Evolutionary conservation across 2,329 filamentous ascomycete species (phyloP), one percentile per base, ranked within the genome.

Genomic region (Fusarium piperis): DNA sequence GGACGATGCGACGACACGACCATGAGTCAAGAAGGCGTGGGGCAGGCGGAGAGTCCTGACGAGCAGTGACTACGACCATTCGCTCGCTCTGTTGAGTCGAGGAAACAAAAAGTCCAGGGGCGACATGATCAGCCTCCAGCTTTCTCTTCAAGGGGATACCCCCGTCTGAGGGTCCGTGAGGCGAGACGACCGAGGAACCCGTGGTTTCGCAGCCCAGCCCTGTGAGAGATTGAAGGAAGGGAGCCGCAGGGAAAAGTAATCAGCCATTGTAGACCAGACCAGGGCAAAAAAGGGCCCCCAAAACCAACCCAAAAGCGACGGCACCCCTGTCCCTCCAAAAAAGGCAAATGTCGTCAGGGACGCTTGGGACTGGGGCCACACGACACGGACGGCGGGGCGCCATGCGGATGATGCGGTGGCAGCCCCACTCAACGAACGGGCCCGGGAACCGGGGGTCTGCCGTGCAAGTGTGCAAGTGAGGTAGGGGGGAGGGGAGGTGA

Each of bases 141-240:
- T 48, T 48, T 48, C 16, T 32, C 16, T 32, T 58, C 56, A 58
- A 58, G 56, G 56, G 38, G 55, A 41, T n/a, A 58, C n/a, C 36
- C 53, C 33, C 28, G 53, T 57, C 35, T 39, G 16, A 38, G 35
- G 53, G 53, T 35, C 52, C 52, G 52, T 57, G 51, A 38, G 46
- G 48, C 30, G 46, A 59, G 15, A 46, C 32, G 53, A 36, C 55
- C 39, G 39, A 61, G 26, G 32, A 26, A 46, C 15, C 46, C 57
- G 38, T 56, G 59, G 35, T 64, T 66, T 63, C 62, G 51, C 26
- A 70, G 69, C 69, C 65, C 65, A 70, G 69, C 69, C 65, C 65
- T 72, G 69, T 33, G 48, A 59, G 46, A 64, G 52, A 59, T 62
- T 60, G 28, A 59, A 64, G 55, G 30, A 55, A 36, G 57, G 48